These are phyloP conservation scores for Carex arenaria DNA, from an alignment of 202 grass and related monocot genomes.

Conservation along the genomic window DNA sequence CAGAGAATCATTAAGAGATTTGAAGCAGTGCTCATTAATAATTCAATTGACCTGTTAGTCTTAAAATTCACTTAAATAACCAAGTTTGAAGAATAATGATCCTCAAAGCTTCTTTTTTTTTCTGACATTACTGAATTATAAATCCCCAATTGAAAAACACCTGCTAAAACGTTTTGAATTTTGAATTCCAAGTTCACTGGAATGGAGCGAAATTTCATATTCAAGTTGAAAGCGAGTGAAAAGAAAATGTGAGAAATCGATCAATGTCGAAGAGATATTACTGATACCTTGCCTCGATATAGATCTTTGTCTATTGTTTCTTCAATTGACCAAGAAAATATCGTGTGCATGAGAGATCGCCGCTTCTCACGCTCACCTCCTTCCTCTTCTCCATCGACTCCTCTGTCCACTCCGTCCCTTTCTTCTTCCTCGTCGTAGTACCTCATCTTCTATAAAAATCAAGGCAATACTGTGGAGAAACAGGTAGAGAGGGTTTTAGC, in stretches of 20 bases:
- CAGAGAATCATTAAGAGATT: background rate
- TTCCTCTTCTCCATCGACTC: constrained; percentile 2
- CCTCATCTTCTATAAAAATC: background rate
- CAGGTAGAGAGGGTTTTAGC: background rate
- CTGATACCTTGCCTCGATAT: constrained; percentile 52
- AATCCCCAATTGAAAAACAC: background rate
- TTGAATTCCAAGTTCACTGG: background rate
- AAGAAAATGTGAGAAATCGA: background rate
- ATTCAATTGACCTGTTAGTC: background rate
- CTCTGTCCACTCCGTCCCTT: background rate
- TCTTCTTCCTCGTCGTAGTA: constrained; percentile 5
- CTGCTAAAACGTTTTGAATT: background rate
- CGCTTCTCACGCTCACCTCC: background rate
- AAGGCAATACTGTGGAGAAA: background rate
- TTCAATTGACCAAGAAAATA: constrained; percentile 69
- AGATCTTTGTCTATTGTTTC: constrained; percentile 60
- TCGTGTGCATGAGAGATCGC: constrained; percentile 26
- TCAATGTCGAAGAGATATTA: background rate
- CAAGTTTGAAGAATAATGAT: background rate
- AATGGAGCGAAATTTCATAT: background rate
- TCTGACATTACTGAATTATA: background rate
- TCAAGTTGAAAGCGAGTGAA: constrained; percentile 14
- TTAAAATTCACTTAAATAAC: background rate
- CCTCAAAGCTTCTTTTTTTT: background rate
- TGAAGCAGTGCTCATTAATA: background rate